A percentile compares a stretch with the other conserved stretches of the same genome.
phyloP scores from a whole-genome alignment of 176 grass and related monocot genomes.

The Phyllostachys edulis region DNA sequence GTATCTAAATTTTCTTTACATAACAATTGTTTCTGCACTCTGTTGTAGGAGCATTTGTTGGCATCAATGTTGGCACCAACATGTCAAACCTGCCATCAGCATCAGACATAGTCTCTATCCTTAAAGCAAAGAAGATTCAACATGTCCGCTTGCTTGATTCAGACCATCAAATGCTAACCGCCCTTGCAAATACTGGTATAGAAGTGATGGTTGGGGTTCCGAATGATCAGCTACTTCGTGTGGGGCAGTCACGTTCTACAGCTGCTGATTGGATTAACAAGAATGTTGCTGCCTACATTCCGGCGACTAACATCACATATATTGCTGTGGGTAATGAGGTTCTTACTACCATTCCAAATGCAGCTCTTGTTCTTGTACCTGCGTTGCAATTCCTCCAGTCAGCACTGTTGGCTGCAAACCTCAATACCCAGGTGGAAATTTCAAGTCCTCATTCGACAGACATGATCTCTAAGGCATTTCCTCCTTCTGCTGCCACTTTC shows the following conservation, averaged over 20 bases:
- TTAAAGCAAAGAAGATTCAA: constrained; percentile 70
- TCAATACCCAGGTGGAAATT: constrained; percentile 87
- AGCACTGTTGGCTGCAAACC: constrained; percentile 84
- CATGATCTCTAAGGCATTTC: constrained; percentile 78
- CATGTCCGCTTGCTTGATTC: constrained; percentile 81
- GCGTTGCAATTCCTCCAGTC: constrained; percentile 87
- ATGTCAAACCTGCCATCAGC: constrained; percentile 60
- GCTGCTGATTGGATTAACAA: constrained; percentile 94
- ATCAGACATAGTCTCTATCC: constrained; percentile 75
- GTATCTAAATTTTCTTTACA: not conserved
- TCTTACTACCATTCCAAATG: constrained; percentile 71
- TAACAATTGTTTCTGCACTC: not conserved
- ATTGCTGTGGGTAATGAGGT: constrained; percentile 92
- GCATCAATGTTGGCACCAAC: constrained; percentile 72
- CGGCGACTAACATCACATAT: constrained; percentile 88
- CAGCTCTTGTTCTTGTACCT: constrained; percentile 81
- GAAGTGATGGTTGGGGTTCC: constrained; percentile 84
- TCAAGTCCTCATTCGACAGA: constrained; percentile 79
- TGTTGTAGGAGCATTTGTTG: constrained; percentile 81
- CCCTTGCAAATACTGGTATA: constrained; percentile 85
- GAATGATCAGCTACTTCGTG: constrained; percentile 77
- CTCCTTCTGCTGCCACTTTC: constrained; percentile 85
- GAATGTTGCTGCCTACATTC: constrained; percentile 77
- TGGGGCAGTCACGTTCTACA: constrained; percentile 75
- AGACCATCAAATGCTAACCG: constrained; percentile 81